Conservation (phyloP, 2,329 filamentous ascomycete genomes). For the Epichloe festucae region DNA sequence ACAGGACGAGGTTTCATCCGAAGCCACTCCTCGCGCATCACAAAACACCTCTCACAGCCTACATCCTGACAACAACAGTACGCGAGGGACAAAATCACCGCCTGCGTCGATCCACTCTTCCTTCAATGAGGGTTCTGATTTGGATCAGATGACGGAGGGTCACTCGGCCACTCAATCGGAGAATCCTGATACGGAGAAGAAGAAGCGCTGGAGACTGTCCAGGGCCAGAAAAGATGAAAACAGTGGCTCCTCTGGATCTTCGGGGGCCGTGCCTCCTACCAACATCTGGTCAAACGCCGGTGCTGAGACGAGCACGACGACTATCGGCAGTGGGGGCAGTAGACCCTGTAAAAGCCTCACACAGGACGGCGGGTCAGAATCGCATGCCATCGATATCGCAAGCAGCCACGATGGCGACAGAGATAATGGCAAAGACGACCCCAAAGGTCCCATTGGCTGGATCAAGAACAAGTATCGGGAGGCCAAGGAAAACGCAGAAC, state of each 20-base stretch:
- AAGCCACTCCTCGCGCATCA: constrained; percentile 33
- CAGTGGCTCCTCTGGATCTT: constrained; percentile 26
- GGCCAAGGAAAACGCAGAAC: constrained; percentile 42
- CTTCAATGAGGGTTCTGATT: constrained; percentile 69
- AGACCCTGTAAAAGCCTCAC: constrained; percentile 36
- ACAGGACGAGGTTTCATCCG: constrained; percentile 24
- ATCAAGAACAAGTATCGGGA: constrained; percentile 48
- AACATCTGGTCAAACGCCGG: constrained; percentile 48
- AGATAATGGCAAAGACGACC: constrained; percentile 31
- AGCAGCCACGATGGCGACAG: constrained; percentile 26
- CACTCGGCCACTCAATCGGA: constrained; percentile 22
- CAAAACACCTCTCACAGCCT: constrained; percentile 30
- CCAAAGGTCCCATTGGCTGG: constrained; percentile 42
- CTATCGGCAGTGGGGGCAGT: constrained; percentile 48
- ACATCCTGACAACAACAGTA: constrained; percentile 30
- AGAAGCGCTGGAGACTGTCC: constrained; percentile 60
- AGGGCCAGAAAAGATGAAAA: constrained; percentile 46
- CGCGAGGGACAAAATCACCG: constrained; percentile 60
- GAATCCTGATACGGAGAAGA: constrained; percentile 52
- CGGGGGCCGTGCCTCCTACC: constrained; percentile 30
- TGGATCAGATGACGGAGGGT: constrained; percentile 56
- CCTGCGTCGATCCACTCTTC: constrained; percentile 65
- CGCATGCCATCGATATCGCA: constrained; percentile 21
- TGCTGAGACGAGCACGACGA: constrained; percentile 54
- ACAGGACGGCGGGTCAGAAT: constrained; percentile 37